These are phyloP conservation scores for Mastigamoeba balamuthi DNA, from an alignment of 78 protist species.

Conservation along the genomic window DNA sequence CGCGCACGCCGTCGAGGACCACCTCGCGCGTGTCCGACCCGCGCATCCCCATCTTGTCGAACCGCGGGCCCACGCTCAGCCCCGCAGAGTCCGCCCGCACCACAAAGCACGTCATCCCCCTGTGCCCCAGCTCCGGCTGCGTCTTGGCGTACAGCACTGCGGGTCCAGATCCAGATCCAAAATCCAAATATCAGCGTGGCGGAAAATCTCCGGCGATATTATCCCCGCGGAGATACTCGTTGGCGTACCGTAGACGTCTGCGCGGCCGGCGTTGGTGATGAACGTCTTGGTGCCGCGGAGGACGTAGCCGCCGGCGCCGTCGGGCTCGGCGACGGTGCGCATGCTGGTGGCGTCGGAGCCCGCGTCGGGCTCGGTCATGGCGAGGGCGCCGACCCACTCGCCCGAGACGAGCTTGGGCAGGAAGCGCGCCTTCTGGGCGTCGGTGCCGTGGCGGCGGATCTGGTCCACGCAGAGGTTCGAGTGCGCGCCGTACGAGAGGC, in stretches of 20 bases:
- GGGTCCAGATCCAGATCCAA: background rate
- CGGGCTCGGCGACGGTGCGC: conserved; percentile 52
- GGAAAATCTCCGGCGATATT: no score
- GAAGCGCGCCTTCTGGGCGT: conserved; percentile 60
- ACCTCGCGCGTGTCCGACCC: conserved; percentile 85
- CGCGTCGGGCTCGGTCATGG: conserved; percentile 87
- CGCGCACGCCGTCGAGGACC: conserved; percentile 45
- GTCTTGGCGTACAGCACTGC: no score
- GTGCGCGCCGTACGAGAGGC: conserved; percentile 87
- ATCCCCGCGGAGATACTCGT: no score
- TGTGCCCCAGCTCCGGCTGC: conserved; percentile 32
- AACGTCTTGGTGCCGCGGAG: conserved; percentile 80
- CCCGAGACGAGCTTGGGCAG: conserved; percentile 70
- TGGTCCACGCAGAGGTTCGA: conserved; percentile 83
- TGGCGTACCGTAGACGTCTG: conserved; percentile 71
- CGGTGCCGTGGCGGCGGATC: conserved; percentile 79
- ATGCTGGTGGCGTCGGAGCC: conserved; percentile 90
- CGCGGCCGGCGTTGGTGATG: conserved; percentile 85
- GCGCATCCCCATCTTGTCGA: conserved; percentile 94
- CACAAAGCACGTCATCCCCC: conserved; percentile 75
- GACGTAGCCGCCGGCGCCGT: conserved; percentile 45
- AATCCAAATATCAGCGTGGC: no score
- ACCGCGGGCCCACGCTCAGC: conserved; percentile 71
- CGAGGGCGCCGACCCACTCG: conserved; percentile 84
- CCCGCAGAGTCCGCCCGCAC: conserved; percentile 66